Conservation (phyloP, 257 asterid species). For the Apocynum venetum region DNA sequence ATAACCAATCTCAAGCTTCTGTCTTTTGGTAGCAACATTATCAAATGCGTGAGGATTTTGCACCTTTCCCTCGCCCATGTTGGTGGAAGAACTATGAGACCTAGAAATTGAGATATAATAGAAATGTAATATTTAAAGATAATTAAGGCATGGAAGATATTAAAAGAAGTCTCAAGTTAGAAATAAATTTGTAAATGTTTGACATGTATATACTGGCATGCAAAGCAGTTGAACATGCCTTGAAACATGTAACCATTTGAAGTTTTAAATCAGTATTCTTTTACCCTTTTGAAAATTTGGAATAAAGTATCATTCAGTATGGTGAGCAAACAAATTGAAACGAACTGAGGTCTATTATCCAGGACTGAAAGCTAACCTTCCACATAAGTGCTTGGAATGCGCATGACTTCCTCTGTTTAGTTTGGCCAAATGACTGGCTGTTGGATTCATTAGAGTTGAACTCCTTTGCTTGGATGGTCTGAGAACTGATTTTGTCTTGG, state of each 20-base stretch:
- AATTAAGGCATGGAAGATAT: not conserved
- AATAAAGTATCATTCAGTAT: not conserved
- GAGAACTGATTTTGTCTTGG: slow-evolving; percentile 27
- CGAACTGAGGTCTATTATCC: not conserved
- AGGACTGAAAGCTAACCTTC: slow-evolving; percentile 41
- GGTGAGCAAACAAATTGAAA: not conserved
- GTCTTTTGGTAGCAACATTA: slow-evolving; percentile 61
- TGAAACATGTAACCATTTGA: no score
- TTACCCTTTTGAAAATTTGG: not conserved
- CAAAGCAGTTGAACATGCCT: not conserved
- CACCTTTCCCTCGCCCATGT: slow-evolving; percentile 24
- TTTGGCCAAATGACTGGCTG: slow-evolving; percentile 89
- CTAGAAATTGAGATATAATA: slow-evolving; percentile 32
- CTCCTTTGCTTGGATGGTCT: slow-evolving; percentile 37
- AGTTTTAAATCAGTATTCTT: no score
- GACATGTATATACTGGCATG: not conserved
- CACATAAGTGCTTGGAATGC: slow-evolving; percentile 28
- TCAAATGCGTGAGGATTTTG: slow-evolving; percentile 28
- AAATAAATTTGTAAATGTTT: not conserved
- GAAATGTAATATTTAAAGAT: slow-evolving; percentile 4
- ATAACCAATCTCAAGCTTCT: slow-evolving; percentile 80
- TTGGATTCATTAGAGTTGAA: slow-evolving; percentile 75
- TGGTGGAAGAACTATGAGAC: slow-evolving; percentile 33
- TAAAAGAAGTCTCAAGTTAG: not conserved
- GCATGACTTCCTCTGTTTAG: slow-evolving; percentile 33